Conservation (phyloP, 331 rosid species). For the Malus hybrid region DNA sequence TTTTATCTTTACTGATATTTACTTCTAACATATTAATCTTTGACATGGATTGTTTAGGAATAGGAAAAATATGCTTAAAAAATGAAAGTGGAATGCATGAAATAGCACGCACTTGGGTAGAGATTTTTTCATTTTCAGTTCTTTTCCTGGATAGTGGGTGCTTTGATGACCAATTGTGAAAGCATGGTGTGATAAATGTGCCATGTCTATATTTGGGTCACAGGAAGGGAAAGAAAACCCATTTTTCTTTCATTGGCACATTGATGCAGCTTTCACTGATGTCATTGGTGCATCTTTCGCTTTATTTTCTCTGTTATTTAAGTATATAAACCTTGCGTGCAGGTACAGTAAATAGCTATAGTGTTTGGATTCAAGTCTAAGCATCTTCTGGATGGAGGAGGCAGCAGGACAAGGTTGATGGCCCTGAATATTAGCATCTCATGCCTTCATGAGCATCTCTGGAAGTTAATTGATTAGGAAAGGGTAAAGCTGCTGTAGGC, state of each 20-base stretch:
- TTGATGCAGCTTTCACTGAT: background rate
- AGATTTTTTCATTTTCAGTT: no score
- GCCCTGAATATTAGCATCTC: constrained; percentile 15
- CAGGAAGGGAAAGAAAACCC: no score
- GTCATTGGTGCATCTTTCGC: background rate
- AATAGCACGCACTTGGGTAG: no score
- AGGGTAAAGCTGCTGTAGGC: constrained; percentile 14
- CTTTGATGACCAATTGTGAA: background rate
- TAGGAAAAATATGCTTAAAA: background rate
- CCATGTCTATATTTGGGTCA: no score
- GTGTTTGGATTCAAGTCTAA: constrained; percentile 5
- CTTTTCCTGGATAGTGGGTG: background rate
- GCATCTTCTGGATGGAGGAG: constrained; percentile 10
- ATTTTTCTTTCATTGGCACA: no score
- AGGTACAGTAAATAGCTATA: background rate
- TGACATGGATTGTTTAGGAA: constrained; percentile 1
- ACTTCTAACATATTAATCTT: constrained; percentile 9
- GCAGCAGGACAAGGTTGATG: constrained; percentile 6
- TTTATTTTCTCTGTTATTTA: background rate
- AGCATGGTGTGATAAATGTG: background rate
- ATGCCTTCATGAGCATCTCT: constrained; percentile 16
- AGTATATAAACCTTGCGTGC: background rate
- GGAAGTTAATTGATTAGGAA: background rate
- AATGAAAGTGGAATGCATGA: background rate
- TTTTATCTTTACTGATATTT: constrained; percentile 22